Evolutionary conservation across 176 grass and related monocot genomes (phyloP).

Genomic region (Ensete ventricosum): DNA sequence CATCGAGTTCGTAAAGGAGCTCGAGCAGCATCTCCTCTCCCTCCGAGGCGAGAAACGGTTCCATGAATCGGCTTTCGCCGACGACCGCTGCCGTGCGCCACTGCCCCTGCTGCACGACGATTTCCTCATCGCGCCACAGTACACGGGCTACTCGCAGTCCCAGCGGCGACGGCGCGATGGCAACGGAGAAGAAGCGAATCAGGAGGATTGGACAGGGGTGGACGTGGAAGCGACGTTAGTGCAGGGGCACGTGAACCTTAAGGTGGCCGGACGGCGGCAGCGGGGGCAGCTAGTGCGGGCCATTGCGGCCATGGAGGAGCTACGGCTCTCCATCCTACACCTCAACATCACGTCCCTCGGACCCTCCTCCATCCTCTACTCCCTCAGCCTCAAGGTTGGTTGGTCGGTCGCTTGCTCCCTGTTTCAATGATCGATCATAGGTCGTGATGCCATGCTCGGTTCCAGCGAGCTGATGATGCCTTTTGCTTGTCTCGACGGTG

Average conservation of each 20-base stretch:
- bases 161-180: slow-evolving; percentile 12
- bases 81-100: not conserved
- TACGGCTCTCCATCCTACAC: slow-evolving; percentile 68
- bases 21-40: slow-evolving; percentile 78
- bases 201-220: slow-evolving; percentile 1
- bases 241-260: slow-evolving; percentile 71
- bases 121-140: slow-evolving; percentile 85
- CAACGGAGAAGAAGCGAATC: slow-evolving; percentile 36
- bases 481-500: not conserved
- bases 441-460: too few relatives aligned
- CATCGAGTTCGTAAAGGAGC: slow-evolving; percentile 90
- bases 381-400: slow-evolving; percentile 95
- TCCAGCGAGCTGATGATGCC: slow-evolving; percentile 6
- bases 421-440: too few relatives aligned
- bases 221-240: slow-evolving; percentile 32
- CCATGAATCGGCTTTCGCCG: not conserved
- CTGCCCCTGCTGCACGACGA: slow-evolving; percentile 26
- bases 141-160: slow-evolving; percentile 55
- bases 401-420: not conserved
- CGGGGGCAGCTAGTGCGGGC: slow-evolving; percentile 41
- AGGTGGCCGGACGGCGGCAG: slow-evolving; percentile 54
- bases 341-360: slow-evolving; percentile 61
- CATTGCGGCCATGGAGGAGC: slow-evolving; percentile 59
- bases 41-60: slow-evolving; percentile 43
- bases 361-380: slow-evolving; percentile 52